Evolutionary conservation across 2,329 filamentous ascomycete genomes (phyloP).

Genomic region (Immersiporthe knoxdaviesiana): DNA sequence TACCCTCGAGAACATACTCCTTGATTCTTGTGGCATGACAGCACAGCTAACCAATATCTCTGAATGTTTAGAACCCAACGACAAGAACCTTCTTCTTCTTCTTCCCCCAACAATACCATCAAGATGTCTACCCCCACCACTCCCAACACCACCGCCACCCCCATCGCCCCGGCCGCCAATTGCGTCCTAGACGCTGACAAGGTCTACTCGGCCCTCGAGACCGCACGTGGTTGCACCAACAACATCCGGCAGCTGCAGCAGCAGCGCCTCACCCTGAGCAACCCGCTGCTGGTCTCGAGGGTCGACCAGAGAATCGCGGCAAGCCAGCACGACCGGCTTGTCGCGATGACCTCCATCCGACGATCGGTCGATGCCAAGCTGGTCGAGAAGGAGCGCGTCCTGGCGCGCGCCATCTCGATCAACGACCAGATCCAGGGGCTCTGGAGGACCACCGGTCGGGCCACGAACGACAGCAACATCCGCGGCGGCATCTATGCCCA

Average conservation of each 20-base stretch:
- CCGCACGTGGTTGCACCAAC: background rate
- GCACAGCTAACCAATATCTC: background rate
- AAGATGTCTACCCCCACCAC: background rate
- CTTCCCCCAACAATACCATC: background rate
- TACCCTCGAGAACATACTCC: background rate
- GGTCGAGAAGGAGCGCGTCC: background rate
- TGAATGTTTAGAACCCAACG: background rate
- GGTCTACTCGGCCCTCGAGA: background rate
- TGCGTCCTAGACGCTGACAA: background rate
- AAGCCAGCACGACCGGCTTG: background rate
- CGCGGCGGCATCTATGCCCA: background rate
- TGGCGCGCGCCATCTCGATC: background rate
- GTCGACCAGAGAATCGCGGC: background rate
- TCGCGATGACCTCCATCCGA: background rate
- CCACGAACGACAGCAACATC: background rate
- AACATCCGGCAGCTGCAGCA: background rate
- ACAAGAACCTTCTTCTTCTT: background rate
- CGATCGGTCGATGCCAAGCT: background rate
- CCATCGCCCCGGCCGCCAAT: background rate
- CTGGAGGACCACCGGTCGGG: background rate
- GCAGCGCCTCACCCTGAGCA: background rate
- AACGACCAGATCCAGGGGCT: background rate
- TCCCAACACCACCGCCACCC: background rate
- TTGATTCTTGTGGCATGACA: background rate
- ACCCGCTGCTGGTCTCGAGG: background rate